Conservation (phyloP, 257 asterid species). For the Verbascum thapsus region DNA sequence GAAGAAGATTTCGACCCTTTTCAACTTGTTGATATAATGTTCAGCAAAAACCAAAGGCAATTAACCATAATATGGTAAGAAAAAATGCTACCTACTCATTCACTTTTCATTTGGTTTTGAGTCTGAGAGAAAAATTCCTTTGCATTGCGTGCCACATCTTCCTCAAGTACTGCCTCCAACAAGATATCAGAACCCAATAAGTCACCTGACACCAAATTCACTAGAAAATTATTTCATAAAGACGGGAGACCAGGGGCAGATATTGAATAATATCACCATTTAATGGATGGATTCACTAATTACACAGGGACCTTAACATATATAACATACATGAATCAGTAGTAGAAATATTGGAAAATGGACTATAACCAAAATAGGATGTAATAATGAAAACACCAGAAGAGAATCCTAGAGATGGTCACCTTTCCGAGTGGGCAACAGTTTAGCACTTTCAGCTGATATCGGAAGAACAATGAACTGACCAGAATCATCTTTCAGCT, state of each 20-base stretch:
- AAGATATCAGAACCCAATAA: constrained; percentile 72
- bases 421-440: constrained; percentile 74
- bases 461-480: constrained; percentile 73
- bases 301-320: background rate
- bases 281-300: background rate
- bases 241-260: background rate
- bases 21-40: constrained; percentile 5
- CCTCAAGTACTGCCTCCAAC: constrained; percentile 86
- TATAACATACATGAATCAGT: background rate
- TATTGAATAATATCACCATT: background rate
- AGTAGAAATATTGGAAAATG: background rate
- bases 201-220: constrained; percentile 47
- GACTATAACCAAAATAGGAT: constrained; percentile 10
- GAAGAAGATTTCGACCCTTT: background rate
- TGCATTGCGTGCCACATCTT: constrained; percentile 84
- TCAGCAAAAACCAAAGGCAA: background rate
- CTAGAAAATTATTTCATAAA: constrained; percentile 13
- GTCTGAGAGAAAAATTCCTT: constrained; percentile 58
- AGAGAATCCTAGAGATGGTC: constrained; percentile 12
- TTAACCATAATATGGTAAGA: constrained; percentile 12
- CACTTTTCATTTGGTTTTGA: constrained; percentile 44
- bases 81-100: constrained; percentile 36
- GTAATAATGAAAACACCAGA: background rate
- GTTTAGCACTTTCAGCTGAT: constrained; percentile 83
- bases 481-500: constrained; percentile 81